Percentiles rank a stretch among this genome's conserved stretches.
Conservation (phyloP, 345 rosid genomes). For the Brassica nigra region DNA sequence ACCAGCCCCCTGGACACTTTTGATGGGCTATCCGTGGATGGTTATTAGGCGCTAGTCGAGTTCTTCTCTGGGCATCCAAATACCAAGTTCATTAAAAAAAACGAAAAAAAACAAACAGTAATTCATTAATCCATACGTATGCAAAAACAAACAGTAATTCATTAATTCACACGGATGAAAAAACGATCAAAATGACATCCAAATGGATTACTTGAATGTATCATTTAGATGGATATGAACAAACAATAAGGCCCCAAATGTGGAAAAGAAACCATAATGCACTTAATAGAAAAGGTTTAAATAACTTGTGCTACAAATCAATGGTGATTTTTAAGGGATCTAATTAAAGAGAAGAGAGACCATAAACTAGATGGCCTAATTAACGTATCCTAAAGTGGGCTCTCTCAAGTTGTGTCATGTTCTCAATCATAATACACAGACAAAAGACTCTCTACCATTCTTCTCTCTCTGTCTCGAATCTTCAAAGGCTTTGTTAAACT, state of each 20-base stretch:
- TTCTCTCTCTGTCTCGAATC: not conserved
- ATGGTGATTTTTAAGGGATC: conserved; percentile 16
- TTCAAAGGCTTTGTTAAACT: conserved; percentile 25
- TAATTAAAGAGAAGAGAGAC: conserved; percentile 30
- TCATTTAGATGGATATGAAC: not conserved
- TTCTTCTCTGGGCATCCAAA: no score
- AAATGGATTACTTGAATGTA: no score
- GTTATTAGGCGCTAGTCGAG: no score
- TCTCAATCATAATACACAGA: conserved; percentile 40
- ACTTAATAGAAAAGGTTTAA: not conserved
- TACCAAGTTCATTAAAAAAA: no score
- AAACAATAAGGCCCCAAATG: not conserved
- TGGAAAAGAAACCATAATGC: not conserved
- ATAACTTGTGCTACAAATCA: conserved; percentile 27
- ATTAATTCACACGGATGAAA: no score
- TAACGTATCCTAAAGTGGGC: conserved; percentile 29
- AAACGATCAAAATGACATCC: no score
- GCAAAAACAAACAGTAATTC: no score
- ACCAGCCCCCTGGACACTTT: no score
- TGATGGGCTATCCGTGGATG: no score
- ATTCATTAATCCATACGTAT: no score
- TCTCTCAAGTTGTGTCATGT: conserved; percentile 21
- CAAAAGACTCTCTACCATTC: conserved; percentile 30
- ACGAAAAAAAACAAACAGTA: no score
- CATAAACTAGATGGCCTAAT: conserved; percentile 36